Evolutionary conservation across 2,329 filamentous ascomycete species (phyloP).

Genomic region (Lachnellula willkommii): DNA sequence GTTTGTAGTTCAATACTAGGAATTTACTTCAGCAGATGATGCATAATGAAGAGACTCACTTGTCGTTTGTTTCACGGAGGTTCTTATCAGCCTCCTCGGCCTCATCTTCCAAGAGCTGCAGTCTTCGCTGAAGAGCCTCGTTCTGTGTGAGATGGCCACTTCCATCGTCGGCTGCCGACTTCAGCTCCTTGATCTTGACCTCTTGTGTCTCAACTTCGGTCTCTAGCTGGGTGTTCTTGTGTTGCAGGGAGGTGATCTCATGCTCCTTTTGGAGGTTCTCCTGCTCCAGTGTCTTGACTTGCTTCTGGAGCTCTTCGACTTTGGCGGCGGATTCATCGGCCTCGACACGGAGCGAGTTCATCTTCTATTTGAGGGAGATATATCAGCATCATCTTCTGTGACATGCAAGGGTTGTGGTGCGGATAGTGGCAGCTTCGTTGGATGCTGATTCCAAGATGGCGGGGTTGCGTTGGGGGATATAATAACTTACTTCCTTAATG

Average conservation of each 20-base stretch:
- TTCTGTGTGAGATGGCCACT: slow-evolving; percentile 80
- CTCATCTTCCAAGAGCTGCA: slow-evolving; percentile 97
- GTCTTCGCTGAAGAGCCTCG: slow-evolving; percentile 83
- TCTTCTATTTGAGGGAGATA: slow-evolving; percentile 57
- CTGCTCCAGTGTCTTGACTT: slow-evolving; percentile 87
- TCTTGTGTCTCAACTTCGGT: slow-evolving; percentile 90
- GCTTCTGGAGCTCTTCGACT: slow-evolving; percentile 79
- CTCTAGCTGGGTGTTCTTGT: slow-evolving; percentile 93
- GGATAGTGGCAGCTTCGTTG: slow-evolving; percentile 9
- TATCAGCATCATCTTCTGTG: slow-evolving; percentile 9
- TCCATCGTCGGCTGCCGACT: slow-evolving; percentile 79
- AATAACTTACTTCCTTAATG: slow-evolving; percentile 80
- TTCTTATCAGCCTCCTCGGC: slow-evolving; percentile 95
- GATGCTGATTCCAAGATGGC: slow-evolving; percentile 24
- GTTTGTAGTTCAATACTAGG: slow-evolving; percentile 12
- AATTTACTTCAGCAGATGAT: slow-evolving; percentile 4
- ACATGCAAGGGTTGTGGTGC: not conserved
- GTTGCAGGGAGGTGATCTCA: slow-evolving; percentile 91
- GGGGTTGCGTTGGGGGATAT: slow-evolving; percentile 25
- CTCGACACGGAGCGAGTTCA: slow-evolving; percentile 91
- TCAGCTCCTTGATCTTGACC: slow-evolving; percentile 73
- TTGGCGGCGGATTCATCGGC: slow-evolving; percentile 77
- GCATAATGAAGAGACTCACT: slow-evolving; percentile 57
- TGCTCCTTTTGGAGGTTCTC: slow-evolving; percentile 96
- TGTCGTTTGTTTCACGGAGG: slow-evolving; percentile 94